Evolutionary conservation across 305 asterid species (phyloP), one percentile per base, ranked within the genome.

Genomic region (Caryopteris hybrid): DNA sequence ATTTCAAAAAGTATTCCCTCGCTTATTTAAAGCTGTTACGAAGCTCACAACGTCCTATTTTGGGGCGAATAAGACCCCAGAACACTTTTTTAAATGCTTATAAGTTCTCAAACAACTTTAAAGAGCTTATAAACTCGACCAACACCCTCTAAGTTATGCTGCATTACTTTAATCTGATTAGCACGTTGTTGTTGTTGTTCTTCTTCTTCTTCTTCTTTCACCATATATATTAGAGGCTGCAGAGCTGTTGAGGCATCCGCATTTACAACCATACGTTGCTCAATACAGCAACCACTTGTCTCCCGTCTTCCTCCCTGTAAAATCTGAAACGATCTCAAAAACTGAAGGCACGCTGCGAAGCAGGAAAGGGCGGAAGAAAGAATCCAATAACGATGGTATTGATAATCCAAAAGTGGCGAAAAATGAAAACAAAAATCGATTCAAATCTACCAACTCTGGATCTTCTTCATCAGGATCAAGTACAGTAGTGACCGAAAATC

Each of bases 181-280:
- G n/a, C n/a, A n/a, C n/a, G n/a, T n/a, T n/a, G n/a, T n/a, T n/a
- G n/a, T n/a, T n/a, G n/a, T n/a, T n/a, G n/a, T n/a, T n/a, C n/a
- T n/a, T n/a, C n/a, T n/a, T n/a, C n/a, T n/a, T n/a, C n/a, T n/a
- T n/a, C n/a, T n/a, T n/a, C n/a, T n/a, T n/a, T n/a, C n/a, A n/a
- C n/a, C 31, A 25, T 25, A 25, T 25, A 25, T 4, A 25, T n/a
- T n/a, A n/a, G n/a, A 91, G 98, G 96, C 98, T 51, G 92, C 94
- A 48, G 96, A 92, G 71, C 90, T 92, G 8, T 69, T 89, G 76
- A 87, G 96, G 89, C 88, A 92, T 73, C 91, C 95, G 1, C 85
- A 84, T 75, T 68, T 92, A 65, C 96, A 89, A 64, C 88, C 89
- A 11, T 85, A 80, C 67, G 42, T 89, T 48, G 81, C 82, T 29